Evolutionary conservation across 805 yeast genomes (phyloP).

Genomic region (Metschnikowia continentalis): DNA sequence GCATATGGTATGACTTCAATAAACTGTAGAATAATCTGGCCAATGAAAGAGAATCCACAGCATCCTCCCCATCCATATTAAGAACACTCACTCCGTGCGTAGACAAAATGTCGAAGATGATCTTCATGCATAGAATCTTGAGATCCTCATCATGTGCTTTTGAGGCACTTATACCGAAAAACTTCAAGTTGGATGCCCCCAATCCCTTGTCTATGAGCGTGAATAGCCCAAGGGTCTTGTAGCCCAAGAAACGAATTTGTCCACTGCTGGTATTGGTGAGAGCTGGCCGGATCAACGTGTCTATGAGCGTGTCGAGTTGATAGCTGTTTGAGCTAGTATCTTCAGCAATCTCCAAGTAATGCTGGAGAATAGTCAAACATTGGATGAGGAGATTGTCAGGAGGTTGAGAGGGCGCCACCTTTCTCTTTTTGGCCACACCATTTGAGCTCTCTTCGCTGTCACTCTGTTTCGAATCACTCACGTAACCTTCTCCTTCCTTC

Average conservation of each 20-base stretch:
- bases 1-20: slow-evolving; percentile 51
- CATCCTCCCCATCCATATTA: slow-evolving; percentile 45
- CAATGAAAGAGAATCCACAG: slow-evolving; percentile 61
- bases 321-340: slow-evolving; percentile 62
- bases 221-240: slow-evolving; percentile 74
- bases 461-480: slow-evolving; percentile 18
- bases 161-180: slow-evolving; percentile 67
- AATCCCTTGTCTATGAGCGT: slow-evolving; percentile 61
- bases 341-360: slow-evolving; percentile 62
- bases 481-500: slow-evolving; percentile 23
- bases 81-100: slow-evolving; percentile 70
- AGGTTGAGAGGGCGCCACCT: slow-evolving; percentile 38
- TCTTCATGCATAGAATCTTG: slow-evolving; percentile 59
- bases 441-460: slow-evolving; percentile 29
- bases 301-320: slow-evolving; percentile 64
- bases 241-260: slow-evolving; percentile 56
- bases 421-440: slow-evolving; percentile 27
- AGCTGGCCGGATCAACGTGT: slow-evolving; percentile 76
- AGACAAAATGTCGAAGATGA: slow-evolving; percentile 73
- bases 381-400: slow-evolving; percentile 50
- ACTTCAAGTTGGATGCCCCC: slow-evolving; percentile 60
- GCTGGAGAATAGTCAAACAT: slow-evolving; percentile 65
- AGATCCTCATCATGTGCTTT: slow-evolving; percentile 57
- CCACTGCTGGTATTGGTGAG: slow-evolving; percentile 47
- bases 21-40: slow-evolving; percentile 69